These are phyloP conservation scores for Pyrenula massariospora DNA, from an alignment of 495 filamentous ascomycete species.

Conservation along the genomic window DNA sequence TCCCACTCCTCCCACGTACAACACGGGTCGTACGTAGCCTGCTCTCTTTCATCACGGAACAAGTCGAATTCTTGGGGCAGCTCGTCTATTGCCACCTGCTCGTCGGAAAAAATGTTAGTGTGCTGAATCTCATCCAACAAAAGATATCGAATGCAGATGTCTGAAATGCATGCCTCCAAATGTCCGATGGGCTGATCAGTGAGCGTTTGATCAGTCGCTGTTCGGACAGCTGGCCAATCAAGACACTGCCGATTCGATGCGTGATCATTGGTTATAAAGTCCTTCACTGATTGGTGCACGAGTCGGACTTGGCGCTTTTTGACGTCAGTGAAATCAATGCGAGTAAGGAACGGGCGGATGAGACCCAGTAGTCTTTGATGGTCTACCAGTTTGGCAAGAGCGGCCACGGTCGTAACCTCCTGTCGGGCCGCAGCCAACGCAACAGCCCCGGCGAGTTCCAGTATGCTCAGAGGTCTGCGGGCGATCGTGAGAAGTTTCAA, in stretches of 20 bases:
- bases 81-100: conserved; percentile 12
- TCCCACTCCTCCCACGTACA: conserved; percentile 15
- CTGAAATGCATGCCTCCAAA: conserved; percentile 11
- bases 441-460: conserved; percentile 15
- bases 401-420: conserved; percentile 7
- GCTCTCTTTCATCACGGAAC: conserved; percentile 7
- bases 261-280: conserved; percentile 8
- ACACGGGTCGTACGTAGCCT: conserved; percentile 8
- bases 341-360: conserved; percentile 17
- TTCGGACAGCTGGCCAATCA: conserved; percentile 1
- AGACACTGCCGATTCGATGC: conserved; percentile 4
- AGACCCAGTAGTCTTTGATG: conserved; percentile 14
- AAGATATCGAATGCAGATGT: conserved; percentile 16
- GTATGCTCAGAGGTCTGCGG: conserved; percentile 14
- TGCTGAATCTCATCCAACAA: conserved; percentile 15
- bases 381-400: conserved; percentile 12
- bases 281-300: conserved; percentile 16
- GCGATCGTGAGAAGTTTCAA: conserved; percentile 10
- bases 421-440: conserved; percentile 4
- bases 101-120: conserved; percentile 11
- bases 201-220: neutral
- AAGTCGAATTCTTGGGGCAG: conserved; percentile 8
- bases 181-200: conserved; percentile 1
- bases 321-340: conserved; percentile 9
- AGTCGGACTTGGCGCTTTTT: conserved; percentile 14